Evolutionary conservation across 2,329 filamentous ascomycete genomes (phyloP), one percentile per base, ranked within the genome.

Genomic region (Fusarium ramigenum): DNA sequence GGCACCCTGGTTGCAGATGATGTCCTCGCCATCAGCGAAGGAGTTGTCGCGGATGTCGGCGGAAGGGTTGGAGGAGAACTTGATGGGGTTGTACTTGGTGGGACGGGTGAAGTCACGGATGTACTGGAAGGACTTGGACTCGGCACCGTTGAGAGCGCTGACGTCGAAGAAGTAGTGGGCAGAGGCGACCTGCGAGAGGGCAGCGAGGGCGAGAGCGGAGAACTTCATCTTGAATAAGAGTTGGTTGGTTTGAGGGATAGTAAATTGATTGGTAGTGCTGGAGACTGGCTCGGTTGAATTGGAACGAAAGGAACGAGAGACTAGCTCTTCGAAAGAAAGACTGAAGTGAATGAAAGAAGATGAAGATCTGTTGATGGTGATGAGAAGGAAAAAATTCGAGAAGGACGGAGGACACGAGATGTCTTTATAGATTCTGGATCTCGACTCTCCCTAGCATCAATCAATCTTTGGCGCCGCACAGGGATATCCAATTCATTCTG

Each of bases 311-410:
- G 44, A 67, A 67, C 64, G 64, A 67, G 64, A 67, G 64, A 66
- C 64, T 67, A 67, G 64, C 64, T 67, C 64, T 67, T 67, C 64
- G 62, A 67, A 67, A 66, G 64, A 67, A 67, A 66, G 64, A 66
- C 64, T 66, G 64, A 66, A 66, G 64, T 60, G 64, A 66, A 66
- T 66, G 64, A 66, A 67, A 66, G 64, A 66, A 66, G 60, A 66
- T 67, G 64, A 67, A 67, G 64, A 66, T 66, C 62, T 67, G 64
- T 52, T 67, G 64, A 60, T 67, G 64, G 62, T 30, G 62, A 46
- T 14, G 50, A 30, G 44, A 23, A 42, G 28, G 37, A 14, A 19
- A 66, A 67, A 52, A 46, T 25, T 21, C 11, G 62, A 60, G 52
- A 60, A 67, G 25, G 37, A 23, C 5, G 28, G 32, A 57, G 44